Evolutionary conservation across 2,329 filamentous ascomycete species (phyloP), one percentile per base, ranked within the genome.

Genomic region (Ceratocystis papillata): DNA sequence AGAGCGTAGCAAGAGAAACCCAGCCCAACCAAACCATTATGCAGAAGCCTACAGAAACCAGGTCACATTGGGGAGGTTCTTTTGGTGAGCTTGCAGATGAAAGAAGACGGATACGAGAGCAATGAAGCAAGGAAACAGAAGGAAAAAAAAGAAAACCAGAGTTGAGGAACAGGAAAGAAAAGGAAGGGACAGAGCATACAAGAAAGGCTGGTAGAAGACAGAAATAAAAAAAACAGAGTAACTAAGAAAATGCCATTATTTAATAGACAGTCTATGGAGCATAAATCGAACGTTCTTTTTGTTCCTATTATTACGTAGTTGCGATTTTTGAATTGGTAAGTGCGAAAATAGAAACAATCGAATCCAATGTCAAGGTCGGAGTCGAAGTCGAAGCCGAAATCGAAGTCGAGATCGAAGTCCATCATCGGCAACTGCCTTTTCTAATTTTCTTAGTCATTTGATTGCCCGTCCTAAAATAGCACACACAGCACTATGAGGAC

Each of bases 1-100:
- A n/a, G 55, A n/a, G 55, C 22, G 17, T n/a, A n/a, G 28, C 22
- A 33, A 57, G 22, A 30, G 53, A 57, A 33, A 6, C 25, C 53
- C 53, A 57, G 53, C 53, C 53, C 28, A 57, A 57, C 22, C 2
- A 28, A 57, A 8, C 10, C 7, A 25, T 17, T 25, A 57, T 57
- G 22, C 53, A 17, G 53, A 12, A 57, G 53, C 53, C 53, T 57
- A 57, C 53, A 57, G 17, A 57, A 25, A 57, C 53, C 53, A 57
- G 5, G 53, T 57, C 53, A 57, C 53, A 57, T 57, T 17, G 25
- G 12, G 22, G 28, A 12, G 37, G 50, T 55, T 55, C 22, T 55
- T 55, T 55, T 55, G 53, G 25, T 25, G 53, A 25, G 22, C 22
- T 17, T 57, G 25, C 53, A 57, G 53, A n/a, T 8, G n/a, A 25